These are phyloP conservation scores for Trametes sanguinea DNA, from an alignment of 768 basidiomycete species.

Conservation along the genomic window DNA sequence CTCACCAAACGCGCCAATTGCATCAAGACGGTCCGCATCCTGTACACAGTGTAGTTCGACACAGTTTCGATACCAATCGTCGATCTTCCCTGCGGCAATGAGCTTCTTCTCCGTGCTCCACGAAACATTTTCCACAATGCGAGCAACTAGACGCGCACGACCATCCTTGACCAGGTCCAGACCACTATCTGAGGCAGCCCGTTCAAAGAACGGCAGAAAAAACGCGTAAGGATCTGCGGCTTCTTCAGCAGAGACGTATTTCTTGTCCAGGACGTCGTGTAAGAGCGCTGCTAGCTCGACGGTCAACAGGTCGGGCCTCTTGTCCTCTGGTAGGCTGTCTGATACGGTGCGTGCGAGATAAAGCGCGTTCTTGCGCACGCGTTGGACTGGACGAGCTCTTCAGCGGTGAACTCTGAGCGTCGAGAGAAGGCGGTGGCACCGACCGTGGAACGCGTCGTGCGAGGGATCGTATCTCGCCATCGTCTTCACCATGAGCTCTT, in stretches of 20 bases:
- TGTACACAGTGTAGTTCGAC: conserved; percentile 74
- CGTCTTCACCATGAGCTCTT: conserved; percentile 67
- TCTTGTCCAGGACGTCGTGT: conserved; percentile 87
- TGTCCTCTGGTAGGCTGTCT: conserved; percentile 21
- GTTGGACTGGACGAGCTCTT: conserved; percentile 56
- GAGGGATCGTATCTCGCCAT: conserved; percentile 83
- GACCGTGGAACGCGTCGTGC: conserved; percentile 80
- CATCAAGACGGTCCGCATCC: conserved; percentile 55
- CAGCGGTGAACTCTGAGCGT: neutral
- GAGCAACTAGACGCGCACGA: conserved; percentile 54
- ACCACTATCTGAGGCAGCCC: conserved; percentile 38
- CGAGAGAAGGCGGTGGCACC: conserved; percentile 24
- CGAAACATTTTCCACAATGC: conserved; percentile 76
- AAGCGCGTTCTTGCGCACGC: conserved; percentile 79
- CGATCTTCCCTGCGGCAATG: conserved; percentile 53
- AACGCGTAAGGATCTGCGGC: conserved; percentile 64
- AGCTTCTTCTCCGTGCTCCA: conserved; percentile 84
- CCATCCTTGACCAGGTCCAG: conserved; percentile 63
- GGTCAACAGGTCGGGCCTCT: conserved; percentile 66
- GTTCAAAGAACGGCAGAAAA: conserved; percentile 67
- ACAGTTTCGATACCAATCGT: conserved; percentile 69
- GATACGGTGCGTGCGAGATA: conserved; percentile 56
- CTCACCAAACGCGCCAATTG: conserved; percentile 53
- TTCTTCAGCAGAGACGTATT: conserved; percentile 62
- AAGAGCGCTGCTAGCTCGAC: conserved; percentile 87